Percentiles rank a stretch among this genome's conserved stretches.
Evolutionary conservation across 208 protist genomes (phyloP).

Genomic region (Leishmania aethiopica): DNA sequence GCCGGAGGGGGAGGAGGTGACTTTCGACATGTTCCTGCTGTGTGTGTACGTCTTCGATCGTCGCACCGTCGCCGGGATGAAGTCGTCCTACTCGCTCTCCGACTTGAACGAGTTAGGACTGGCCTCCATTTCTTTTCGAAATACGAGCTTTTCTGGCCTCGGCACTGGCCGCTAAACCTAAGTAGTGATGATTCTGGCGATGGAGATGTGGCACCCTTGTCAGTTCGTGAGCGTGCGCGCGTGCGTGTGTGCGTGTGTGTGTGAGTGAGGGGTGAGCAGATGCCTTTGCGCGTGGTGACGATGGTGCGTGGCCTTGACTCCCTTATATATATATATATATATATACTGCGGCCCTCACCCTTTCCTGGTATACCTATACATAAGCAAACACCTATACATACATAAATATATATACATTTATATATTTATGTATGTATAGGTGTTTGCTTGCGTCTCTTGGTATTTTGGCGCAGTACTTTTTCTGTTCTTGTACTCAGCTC

Average conservation of each 20-base stretch:
- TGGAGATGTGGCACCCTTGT: not conserved
- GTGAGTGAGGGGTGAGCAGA: not conserved
- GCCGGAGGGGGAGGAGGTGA: slow-evolving; percentile 43
- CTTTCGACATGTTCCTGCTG: slow-evolving; percentile 73
- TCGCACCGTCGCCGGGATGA: slow-evolving; percentile 23
- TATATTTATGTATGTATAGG: not conserved
- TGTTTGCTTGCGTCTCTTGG: not conserved
- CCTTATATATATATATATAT: too few relatives aligned
- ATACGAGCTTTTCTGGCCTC: slow-evolving; percentile 57
- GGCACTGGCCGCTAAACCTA: slow-evolving; percentile 17
- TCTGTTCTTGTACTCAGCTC: too few relatives aligned
- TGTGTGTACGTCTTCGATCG: slow-evolving; percentile 76
- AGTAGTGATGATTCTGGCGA: not conserved
- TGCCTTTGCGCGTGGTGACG: not conserved
- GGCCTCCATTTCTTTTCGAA: slow-evolving; percentile 51
- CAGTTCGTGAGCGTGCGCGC: not conserved
- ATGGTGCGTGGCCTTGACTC: not conserved
- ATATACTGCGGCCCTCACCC: too few relatives aligned
- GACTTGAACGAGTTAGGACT: slow-evolving; percentile 56
- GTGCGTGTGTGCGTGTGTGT: not conserved
- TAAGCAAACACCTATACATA: not conserved
- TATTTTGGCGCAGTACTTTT: not conserved
- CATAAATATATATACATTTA: not conserved
- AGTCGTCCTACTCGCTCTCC: slow-evolving; percentile 21
- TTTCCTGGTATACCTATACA: not conserved